Base-by-base conservation (phyloP, 192 early-diverging fungal species). In the Dissophora ornata region DNA sequence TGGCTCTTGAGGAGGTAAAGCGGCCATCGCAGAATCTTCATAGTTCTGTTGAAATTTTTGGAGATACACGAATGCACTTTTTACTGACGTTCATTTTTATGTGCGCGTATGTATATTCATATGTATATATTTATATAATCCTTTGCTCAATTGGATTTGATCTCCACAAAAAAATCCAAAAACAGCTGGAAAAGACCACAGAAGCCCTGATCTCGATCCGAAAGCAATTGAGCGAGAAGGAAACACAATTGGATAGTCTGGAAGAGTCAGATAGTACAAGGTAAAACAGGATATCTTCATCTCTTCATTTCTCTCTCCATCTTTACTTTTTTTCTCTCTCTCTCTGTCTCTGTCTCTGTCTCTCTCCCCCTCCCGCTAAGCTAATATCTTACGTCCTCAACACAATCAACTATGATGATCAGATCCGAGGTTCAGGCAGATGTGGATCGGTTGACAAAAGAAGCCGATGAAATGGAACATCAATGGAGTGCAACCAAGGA, bases 1-100 rank as follows among this genome's bases (percentile, higher is more conserved):
- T 75, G 22, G 71, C 71, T 38, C 57, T 75, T 28, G 71, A 75
- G 26, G 71, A 75, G 71, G 71, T 75, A 75, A 60, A n/a, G n/a
- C n/a, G n/a, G n/a, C n/a, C n/a, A n/a, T n/a, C n/a, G n/a, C n/a
- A n/a, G n/a, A n/a, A n/a, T n/a, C n/a, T n/a, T n/a, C n/a, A n/a
- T n/a, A n/a, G n/a, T n/a, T n/a, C n/a, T n/a, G n/a, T n/a, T n/a
- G n/a, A n/a, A n/a, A n/a, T n/a, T n/a, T n/a, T n/a, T n/a, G n/a
- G 40, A 33, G 10, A 21, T 24, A 34, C 21, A 21, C 28, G 32
- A 36, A 28, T 51, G 5, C 49, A 19, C 7, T 51, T 19, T 51
- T 59, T n/a, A n/a, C 29, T 30, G 10, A 24, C 25, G 30, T 40
- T 33, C 10, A 25, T 24, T 52, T 25, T 16, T 36, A 11, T 22